Evolutionary conservation across 139 green algal genomes (phyloP).

Genomic region (Edaphochlamys debaryana): DNA sequence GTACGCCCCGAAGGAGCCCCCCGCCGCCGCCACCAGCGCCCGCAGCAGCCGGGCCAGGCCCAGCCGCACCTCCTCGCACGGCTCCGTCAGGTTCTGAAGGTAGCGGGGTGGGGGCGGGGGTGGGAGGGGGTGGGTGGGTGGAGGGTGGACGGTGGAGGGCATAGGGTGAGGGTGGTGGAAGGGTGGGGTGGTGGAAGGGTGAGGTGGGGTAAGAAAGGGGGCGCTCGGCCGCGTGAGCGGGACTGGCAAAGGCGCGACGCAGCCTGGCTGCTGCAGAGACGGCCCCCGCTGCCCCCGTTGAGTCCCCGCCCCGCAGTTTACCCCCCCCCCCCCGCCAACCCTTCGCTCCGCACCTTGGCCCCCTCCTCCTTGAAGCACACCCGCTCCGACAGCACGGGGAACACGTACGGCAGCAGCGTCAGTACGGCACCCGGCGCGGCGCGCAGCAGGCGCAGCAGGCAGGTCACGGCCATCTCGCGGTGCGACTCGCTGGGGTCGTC

Average conservation of each 20-base stretch:
- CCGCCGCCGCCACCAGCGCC: slow-evolving; percentile 35
- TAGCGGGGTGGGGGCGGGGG: not conserved
- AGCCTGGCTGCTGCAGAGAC: no score
- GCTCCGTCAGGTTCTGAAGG: slow-evolving; percentile 45
- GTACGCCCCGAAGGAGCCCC: slow-evolving; percentile 62
- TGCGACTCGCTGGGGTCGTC: slow-evolving; percentile 54
- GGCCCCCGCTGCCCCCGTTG: no score
- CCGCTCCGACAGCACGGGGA: slow-evolving; percentile 66
- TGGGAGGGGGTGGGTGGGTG: not conserved
- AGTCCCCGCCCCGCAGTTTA: no score
- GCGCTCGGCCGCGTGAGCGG: no score
- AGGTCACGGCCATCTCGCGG: slow-evolving; percentile 55
- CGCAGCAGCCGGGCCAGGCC: slow-evolving; percentile 52
- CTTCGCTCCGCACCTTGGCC: slow-evolving; percentile 18
- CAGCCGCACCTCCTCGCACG: slow-evolving; percentile 65
- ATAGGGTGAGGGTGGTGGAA: no score
- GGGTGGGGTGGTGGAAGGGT: no score
- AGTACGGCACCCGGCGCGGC: slow-evolving; percentile 50
- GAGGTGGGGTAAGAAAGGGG: no score
- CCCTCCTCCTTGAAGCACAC: slow-evolving; percentile 18
- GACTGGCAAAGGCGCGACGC: no score
- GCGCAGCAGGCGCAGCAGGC: slow-evolving; percentile 34
- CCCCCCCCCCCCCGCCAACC: no score
- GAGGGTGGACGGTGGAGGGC: no score
- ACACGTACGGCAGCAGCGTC: slow-evolving; percentile 61